Evolutionary conservation across 176 grass and related monocot genomes (phyloP).

Genomic region (Hordeum marinum): DNA sequence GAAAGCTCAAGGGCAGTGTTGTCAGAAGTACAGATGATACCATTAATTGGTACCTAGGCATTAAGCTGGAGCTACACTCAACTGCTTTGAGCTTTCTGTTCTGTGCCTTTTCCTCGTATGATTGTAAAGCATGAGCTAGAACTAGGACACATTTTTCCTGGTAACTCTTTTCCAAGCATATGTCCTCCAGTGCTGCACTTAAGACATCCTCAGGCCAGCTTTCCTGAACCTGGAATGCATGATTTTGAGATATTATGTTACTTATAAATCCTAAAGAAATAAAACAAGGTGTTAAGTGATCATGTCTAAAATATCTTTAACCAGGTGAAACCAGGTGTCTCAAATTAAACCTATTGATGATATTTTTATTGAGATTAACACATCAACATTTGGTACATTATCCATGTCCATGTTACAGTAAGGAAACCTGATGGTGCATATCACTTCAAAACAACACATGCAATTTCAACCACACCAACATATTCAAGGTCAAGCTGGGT

Average conservation of each 20-base stretch:
- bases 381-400: neutral
- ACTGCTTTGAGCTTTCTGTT: conserved; percentile 37
- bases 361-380: neutral
- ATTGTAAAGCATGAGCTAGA: conserved; percentile 64
- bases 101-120: conserved; percentile 41
- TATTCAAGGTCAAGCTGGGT: neutral
- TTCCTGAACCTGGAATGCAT: conserved; percentile 51
- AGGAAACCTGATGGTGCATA: neutral
- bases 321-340: neutral
- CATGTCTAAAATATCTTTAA: conserved; percentile 7
- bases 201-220: conserved; percentile 75
- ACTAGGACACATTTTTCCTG: conserved; percentile 82
- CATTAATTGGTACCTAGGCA: conserved; percentile 85
- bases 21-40: conserved; percentile 91
- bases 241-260: conserved; percentile 4
- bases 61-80: conserved; percentile 58
- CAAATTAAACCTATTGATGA: neutral
- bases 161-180: conserved; percentile 79
- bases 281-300: neutral
- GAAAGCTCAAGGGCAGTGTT: conserved; percentile 83
- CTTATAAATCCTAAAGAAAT: conserved; percentile 6
- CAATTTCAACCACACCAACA: neutral
- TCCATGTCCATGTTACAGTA: neutral
- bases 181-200: conserved; percentile 73
- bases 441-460: neutral